Conservation (phyloP, 768 basidiomycete species). For the Rhodotorula babjevae region DNA sequence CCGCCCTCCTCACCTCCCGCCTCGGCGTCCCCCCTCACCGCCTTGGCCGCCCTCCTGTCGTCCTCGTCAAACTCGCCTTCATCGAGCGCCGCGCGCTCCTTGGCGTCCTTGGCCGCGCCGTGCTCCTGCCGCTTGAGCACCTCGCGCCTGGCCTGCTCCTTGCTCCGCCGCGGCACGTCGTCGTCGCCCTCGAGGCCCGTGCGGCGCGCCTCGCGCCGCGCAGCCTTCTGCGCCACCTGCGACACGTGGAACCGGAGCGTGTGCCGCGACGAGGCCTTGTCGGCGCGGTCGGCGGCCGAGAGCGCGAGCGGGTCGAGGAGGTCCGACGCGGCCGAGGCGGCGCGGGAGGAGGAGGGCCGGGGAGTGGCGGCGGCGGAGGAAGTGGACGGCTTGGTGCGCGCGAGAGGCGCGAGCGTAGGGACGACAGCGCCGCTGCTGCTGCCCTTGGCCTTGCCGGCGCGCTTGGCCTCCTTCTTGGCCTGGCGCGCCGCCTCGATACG, state of each 20-base stretch:
- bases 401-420: constrained; percentile 44
- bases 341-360: constrained; percentile 1
- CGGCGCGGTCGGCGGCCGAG: constrained; percentile 64
- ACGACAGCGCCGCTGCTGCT: constrained; percentile 50
- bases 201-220: constrained; percentile 61
- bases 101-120: constrained; percentile 39
- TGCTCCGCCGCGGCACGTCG: constrained; percentile 78
- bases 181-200: constrained; percentile 72
- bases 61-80: constrained; percentile 45
- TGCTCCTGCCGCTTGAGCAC: constrained; percentile 47
- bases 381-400: constrained; percentile 13
- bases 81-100: constrained; percentile 45
- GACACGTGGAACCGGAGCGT: constrained; percentile 88
- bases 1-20: constrained; percentile 50
- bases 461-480: constrained; percentile 23
- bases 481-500: background rate
- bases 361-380: constrained; percentile 20
- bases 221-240: constrained; percentile 76
- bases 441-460: constrained; percentile 59
- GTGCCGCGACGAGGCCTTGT: constrained; percentile 75
- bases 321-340: constrained; percentile 39
- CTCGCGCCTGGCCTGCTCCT: constrained; percentile 54
- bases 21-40: constrained; percentile 37
- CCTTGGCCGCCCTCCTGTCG: constrained; percentile 36
- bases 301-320: constrained; percentile 73